Conservation (phyloP, 306 rosid species). For the Fragaria nilgerrensis region DNA sequence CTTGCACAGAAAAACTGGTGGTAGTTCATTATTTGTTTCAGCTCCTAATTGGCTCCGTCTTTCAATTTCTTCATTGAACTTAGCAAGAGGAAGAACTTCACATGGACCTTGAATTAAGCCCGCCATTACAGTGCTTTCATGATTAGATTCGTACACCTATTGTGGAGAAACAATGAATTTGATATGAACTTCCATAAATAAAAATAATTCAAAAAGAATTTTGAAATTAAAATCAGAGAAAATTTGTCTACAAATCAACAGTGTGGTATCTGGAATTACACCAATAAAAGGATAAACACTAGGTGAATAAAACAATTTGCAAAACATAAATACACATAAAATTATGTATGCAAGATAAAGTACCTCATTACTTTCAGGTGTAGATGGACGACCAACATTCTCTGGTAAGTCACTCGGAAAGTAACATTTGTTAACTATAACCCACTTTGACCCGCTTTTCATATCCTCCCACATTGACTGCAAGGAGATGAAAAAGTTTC, state of each 20-base stretch:
- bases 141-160: constrained; percentile 83
- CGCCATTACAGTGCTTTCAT: constrained; percentile 59
- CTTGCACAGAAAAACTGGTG: constrained; percentile 84
- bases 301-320: constrained; percentile 5
- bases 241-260: neutral
- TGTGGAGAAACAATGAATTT: constrained; percentile 20
- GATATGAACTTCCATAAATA: constrained; percentile 11
- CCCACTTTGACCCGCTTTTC: constrained; percentile 70
- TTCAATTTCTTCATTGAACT: constrained; percentile 71
- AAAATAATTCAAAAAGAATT: neutral
- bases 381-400: constrained; percentile 57
- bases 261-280: neutral
- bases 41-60: constrained; percentile 44
- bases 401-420: constrained; percentile 86
- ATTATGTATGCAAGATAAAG: neutral
- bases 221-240: neutral
- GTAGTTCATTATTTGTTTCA: constrained; percentile 41
- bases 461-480: constrained; percentile 96
- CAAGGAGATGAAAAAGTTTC: constrained; percentile 28
- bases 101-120: constrained; percentile 75
- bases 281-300: neutral
- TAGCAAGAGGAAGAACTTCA: constrained; percentile 66
- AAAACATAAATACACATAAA: neutral
- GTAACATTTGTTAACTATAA: constrained; percentile 59
- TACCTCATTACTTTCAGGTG: constrained; percentile 93